Conservation (phyloP, 2,329 filamentous ascomycete genomes). For the Pyricularia grisea region DNA sequence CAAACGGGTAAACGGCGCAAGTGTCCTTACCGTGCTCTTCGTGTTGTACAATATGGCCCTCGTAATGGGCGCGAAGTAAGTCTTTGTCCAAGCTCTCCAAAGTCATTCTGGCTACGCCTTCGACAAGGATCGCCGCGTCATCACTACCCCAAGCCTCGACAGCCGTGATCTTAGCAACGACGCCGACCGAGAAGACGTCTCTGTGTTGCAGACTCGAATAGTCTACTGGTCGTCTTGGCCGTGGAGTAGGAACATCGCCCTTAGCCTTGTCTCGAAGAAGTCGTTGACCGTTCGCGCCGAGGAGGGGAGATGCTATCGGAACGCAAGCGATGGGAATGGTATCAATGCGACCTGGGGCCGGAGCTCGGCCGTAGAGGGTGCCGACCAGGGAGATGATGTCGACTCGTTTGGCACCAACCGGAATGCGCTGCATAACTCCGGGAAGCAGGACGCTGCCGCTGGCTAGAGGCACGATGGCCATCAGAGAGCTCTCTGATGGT, state of each 20-base stretch:
- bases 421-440: slow-evolving; percentile 74
- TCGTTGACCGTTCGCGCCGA: slow-evolving; percentile 66
- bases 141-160: slow-evolving; percentile 66
- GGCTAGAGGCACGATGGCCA: slow-evolving; percentile 65
- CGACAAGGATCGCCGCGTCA: slow-evolving; percentile 77
- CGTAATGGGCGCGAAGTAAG: slow-evolving; percentile 61
- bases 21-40: slow-evolving; percentile 50
- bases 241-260: slow-evolving; percentile 33
- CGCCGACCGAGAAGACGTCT: slow-evolving; percentile 77
- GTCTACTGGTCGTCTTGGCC: slow-evolving; percentile 35
- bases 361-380: slow-evolving; percentile 68
- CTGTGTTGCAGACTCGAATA: slow-evolving; percentile 43
- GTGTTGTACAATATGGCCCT: slow-evolving; percentile 64
- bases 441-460: slow-evolving; percentile 76
- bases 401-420: slow-evolving; percentile 67
- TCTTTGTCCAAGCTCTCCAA: slow-evolving; percentile 69
- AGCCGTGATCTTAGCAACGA: slow-evolving; percentile 68
- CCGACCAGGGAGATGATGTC: slow-evolving; percentile 86
- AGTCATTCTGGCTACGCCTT: slow-evolving; percentile 70
- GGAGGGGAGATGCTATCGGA: slow-evolving; percentile 66
- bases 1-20: neutral
- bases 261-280: slow-evolving; percentile 58
- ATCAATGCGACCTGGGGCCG: slow-evolving; percentile 45
- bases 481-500: slow-evolving; percentile 1
- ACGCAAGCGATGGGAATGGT: slow-evolving; percentile 78